phyloP scores from a whole-genome alignment of 129 eudicot genomes.

The Sambucus nigra region DNA sequence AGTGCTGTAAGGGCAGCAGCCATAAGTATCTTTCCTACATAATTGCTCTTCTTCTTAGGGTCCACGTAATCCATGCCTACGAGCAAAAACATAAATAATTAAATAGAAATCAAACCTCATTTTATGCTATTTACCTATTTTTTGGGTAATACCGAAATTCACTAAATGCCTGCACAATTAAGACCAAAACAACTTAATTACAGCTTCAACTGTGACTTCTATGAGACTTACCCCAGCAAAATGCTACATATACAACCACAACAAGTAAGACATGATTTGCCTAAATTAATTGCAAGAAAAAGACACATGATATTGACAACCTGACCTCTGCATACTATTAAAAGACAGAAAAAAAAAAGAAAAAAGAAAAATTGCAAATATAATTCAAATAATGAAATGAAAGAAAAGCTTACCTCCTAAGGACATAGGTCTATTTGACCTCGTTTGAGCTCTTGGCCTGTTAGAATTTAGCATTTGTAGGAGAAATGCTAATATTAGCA shows the following conservation, averaged over 20 bases:
- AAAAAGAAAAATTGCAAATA: background rate
- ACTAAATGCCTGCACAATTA: too few species aligned
- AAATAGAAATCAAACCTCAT: background rate
- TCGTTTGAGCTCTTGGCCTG: constrained; percentile 47
- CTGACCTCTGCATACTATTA: too few species aligned
- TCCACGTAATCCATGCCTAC: constrained; percentile 68
- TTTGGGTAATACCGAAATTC: too few species aligned
- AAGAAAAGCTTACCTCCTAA: constrained; percentile 42
- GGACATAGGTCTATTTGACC: constrained; percentile 56
- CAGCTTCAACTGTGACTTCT: background rate
- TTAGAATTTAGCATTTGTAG: constrained; percentile 44
- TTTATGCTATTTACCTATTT: too few species aligned
- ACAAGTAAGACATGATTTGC: too few species aligned
- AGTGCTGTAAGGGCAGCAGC: constrained; percentile 48
- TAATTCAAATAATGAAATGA: background rate
- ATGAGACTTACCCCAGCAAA: background rate
- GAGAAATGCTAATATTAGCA: background rate
- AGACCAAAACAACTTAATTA: background rate
- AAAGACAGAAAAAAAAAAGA: background rate
- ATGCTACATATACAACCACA: background rate
- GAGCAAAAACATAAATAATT: constrained; percentile 1
- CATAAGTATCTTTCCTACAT: constrained; percentile 44
- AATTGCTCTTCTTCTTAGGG: constrained; percentile 40
- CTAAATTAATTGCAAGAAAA: too few species aligned
- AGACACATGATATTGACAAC: too few species aligned